Evolutionary conservation across 1,284 basidiomycete genomes (phyloP), one percentile per base, ranked within the genome.

Genomic region (Ustilago bromivora): DNA sequence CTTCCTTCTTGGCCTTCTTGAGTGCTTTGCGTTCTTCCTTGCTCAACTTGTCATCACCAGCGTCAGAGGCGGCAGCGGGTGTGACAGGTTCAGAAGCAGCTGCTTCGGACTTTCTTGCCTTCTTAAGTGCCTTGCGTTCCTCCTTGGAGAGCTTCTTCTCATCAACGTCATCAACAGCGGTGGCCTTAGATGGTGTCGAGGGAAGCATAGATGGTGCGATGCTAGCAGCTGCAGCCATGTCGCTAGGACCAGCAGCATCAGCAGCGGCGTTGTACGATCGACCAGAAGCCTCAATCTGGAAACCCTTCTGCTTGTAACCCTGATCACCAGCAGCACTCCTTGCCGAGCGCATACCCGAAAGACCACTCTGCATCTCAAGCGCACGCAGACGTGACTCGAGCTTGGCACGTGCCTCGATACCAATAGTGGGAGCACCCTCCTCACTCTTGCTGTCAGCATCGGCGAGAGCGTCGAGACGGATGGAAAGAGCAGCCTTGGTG

Each of bases 401-500:
- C 88, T 97, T 98, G 76, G 93, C 91, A 55, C 96, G 93, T 87
- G 95, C 94, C 84, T 95, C 93, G 76, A 98, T 88, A 76, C 96
- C 96, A 84, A 98, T 92, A 80, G 94, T 91, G 4, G 83, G 77
- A 0, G 94, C 91, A 17, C 94, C 92, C 11, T 89, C 88, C 69
- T 93, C 93, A 1, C 94, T 94, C 87, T 98, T 97, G 84, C 91
- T 93, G 73, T 98, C 94, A 31, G 92, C 89, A 78, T 98, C 96
- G 32, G 96, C 93, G 51, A 99, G 91, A 7, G 96, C 96, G 82
- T 99, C 96, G 51, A 98, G 93, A 87, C 96, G 95, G 83, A 96
- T 95, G 5, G 96, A 97, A 11, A 99, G 91, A 0, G 96, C 94
- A 4, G 96, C 92, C 89, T 84, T 84, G 71, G 96, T 98, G 43